Conservation (phyloP, 129 eudicot genomes). For the Centaurea solstitialis region DNA sequence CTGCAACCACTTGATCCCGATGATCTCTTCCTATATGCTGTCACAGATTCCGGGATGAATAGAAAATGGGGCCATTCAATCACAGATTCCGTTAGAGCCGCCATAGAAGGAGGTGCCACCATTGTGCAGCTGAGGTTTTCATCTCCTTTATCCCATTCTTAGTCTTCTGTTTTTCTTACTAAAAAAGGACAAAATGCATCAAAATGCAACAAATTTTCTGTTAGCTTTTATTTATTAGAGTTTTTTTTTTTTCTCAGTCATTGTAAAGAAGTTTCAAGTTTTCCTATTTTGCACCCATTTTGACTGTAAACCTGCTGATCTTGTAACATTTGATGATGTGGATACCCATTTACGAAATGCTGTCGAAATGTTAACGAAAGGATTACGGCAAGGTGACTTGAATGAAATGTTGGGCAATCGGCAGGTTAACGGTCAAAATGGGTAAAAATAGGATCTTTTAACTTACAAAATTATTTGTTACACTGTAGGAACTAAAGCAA, state of each 20-base stretch:
- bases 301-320: not conserved
- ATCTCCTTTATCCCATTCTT: not conserved
- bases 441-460: not conserved
- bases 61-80: slow-evolving; percentile 88
- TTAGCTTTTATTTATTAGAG: not conserved
- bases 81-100: slow-evolving; percentile 77
- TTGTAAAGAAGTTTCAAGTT: not conserved
- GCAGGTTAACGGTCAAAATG: not conserved
- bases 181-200: not conserved
- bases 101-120: slow-evolving; percentile 95
- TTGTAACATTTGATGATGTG: not conserved
- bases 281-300: not conserved
- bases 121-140: slow-evolving; percentile 79
- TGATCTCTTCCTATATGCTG: slow-evolving; percentile 81
- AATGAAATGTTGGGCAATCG: not conserved
- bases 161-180: not conserved
- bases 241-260: not conserved
- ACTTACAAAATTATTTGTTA: not conserved
- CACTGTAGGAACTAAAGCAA: not conserved
- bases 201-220: not conserved
- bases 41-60: slow-evolving; percentile 92
- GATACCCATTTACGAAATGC: not conserved
- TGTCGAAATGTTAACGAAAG: not conserved
- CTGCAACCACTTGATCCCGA: slow-evolving; percentile 52
- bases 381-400: not conserved